These are phyloP conservation scores for Eremochloa ophiuroides DNA, from an alignment of 176 grass and related monocot genomes.

Conservation along the genomic window DNA sequence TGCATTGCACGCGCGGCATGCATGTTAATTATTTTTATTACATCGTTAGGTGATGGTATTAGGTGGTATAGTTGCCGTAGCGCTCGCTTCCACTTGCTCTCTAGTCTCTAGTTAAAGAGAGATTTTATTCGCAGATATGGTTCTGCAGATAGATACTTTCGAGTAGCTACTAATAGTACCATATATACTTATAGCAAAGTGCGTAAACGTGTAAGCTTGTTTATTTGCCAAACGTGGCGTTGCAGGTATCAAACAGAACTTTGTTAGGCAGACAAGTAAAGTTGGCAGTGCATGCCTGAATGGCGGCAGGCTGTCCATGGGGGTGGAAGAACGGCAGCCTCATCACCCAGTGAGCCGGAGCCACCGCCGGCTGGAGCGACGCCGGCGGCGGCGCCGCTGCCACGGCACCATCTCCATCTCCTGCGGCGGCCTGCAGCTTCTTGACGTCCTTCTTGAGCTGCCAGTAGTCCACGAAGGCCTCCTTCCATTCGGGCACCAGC, in stretches of 20 bases:
- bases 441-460: slow-evolving; percentile 91
- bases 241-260: neutral
- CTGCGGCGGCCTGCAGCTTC: slow-evolving; percentile 45
- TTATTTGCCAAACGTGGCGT: neutral
- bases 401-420: neutral
- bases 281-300: slow-evolving; percentile 58
- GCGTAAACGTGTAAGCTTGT: neutral
- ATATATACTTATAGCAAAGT: neutral
- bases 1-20: slow-evolving; percentile 29
- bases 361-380: neutral
- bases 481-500: slow-evolving; percentile 97
- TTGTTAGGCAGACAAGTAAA: neutral
- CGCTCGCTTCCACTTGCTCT: neutral
- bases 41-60: neutral
- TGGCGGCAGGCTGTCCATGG: slow-evolving; percentile 41
- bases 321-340: slow-evolving; percentile 62
- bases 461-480: slow-evolving; percentile 95
- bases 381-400: neutral
- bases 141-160: neutral
- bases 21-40: neutral
- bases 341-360: slow-evolving; percentile 41
- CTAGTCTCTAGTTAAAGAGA: neutral
- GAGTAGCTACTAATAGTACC: neutral
- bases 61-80: neutral
- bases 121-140: neutral